Evolutionary conservation across 2,329 filamentous ascomycete species (phyloP).

Genomic region (Atkinsonella texensis): DNA sequence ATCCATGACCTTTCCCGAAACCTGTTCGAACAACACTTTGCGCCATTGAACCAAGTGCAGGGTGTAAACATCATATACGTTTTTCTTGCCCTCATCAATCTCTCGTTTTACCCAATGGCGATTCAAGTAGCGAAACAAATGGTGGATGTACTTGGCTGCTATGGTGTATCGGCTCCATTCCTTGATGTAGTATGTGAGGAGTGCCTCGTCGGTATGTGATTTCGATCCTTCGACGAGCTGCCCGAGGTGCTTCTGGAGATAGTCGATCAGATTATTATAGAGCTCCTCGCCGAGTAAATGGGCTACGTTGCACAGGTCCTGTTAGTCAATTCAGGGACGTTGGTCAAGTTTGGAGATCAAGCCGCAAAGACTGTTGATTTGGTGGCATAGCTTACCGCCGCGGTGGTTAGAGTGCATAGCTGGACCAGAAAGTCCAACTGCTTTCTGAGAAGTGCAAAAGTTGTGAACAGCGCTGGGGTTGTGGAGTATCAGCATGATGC

Average conservation of each 20-base stretch:
- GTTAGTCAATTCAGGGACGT: background rate
- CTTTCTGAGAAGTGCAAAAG: slow-evolving; percentile 97
- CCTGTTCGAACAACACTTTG: slow-evolving; percentile 72
- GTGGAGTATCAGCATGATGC: slow-evolving; percentile 22
- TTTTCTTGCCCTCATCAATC: slow-evolving; percentile 97
- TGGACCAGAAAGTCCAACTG: slow-evolving; percentile 47
- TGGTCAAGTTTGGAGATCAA: background rate
- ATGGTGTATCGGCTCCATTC: slow-evolving; percentile 96
- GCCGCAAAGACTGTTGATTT: background rate
- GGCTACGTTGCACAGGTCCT: slow-evolving; percentile 36
- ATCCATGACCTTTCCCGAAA: slow-evolving; percentile 83
- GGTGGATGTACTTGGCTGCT: slow-evolving; percentile 94
- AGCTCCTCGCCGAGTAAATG: slow-evolving; percentile 93
- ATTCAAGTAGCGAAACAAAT: slow-evolving; percentile 92
- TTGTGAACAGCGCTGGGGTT: slow-evolving; percentile 73
- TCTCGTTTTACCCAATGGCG: slow-evolving; percentile 98
- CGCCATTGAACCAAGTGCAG: slow-evolving; percentile 94
- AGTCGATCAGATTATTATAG: slow-evolving; percentile 81
- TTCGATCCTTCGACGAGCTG: slow-evolving; percentile 60
- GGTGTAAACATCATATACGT: slow-evolving; percentile 96
- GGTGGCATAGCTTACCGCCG: slow-evolving; percentile 45
- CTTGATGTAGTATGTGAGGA: slow-evolving; percentile 86
- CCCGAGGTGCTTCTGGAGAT: slow-evolving; percentile 68
- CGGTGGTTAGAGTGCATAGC: slow-evolving; percentile 28
- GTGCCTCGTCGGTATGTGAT: slow-evolving; percentile 75